phyloP scores from a whole-genome alignment of 1,284 basidiomycete species.

The Ustilago trichophora region DNA sequence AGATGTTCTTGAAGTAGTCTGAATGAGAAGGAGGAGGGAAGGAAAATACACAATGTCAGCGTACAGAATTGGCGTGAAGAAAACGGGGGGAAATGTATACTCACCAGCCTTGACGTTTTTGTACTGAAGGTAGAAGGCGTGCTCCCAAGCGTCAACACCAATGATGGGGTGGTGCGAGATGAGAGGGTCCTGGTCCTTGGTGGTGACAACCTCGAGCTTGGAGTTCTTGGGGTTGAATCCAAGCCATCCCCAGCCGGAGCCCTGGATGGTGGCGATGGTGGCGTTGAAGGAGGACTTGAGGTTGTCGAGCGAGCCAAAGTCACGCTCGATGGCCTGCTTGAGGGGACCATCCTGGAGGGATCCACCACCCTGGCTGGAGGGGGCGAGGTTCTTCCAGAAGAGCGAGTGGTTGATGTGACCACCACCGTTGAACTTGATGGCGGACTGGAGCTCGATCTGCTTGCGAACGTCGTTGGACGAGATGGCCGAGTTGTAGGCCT shows the following conservation, averaged over 20 bases:
- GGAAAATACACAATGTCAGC: not conserved
- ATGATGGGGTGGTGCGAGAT: slow-evolving; percentile 86
- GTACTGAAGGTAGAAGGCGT: slow-evolving; percentile 70
- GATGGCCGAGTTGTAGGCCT: slow-evolving; percentile 75
- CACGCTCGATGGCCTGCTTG: slow-evolving; percentile 80
- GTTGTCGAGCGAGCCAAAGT: slow-evolving; percentile 84
- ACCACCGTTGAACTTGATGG: slow-evolving; percentile 90
- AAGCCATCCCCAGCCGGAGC: slow-evolving; percentile 98
- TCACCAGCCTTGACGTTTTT: slow-evolving; percentile 54
- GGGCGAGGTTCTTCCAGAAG: slow-evolving; percentile 91
- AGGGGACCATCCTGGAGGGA: slow-evolving; percentile 75
- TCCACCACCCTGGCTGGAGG: slow-evolving; percentile 69
- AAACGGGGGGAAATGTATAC: too few relatives aligned
- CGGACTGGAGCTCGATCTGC: slow-evolving; percentile 83
- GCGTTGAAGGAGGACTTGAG: slow-evolving; percentile 84
- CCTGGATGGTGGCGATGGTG: slow-evolving; percentile 91
- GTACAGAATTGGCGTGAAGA: too few relatives aligned
- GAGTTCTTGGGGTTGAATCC: slow-evolving; percentile 66
- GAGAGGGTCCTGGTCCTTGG: slow-evolving; percentile 95
- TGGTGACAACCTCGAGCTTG: slow-evolving; percentile 82
- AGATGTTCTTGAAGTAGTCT: slow-evolving; percentile 66
- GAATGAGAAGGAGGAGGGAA: not conserved
- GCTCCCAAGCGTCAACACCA: slow-evolving; percentile 97
- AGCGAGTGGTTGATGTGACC: slow-evolving; percentile 84
- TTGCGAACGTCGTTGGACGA: slow-evolving; percentile 76